Percentiles rank a stretch among this genome's conserved stretches.
phyloP scores from a whole-genome alignment of 768 basidiomycete species.

The Rhodotorula paludigena region DNA sequence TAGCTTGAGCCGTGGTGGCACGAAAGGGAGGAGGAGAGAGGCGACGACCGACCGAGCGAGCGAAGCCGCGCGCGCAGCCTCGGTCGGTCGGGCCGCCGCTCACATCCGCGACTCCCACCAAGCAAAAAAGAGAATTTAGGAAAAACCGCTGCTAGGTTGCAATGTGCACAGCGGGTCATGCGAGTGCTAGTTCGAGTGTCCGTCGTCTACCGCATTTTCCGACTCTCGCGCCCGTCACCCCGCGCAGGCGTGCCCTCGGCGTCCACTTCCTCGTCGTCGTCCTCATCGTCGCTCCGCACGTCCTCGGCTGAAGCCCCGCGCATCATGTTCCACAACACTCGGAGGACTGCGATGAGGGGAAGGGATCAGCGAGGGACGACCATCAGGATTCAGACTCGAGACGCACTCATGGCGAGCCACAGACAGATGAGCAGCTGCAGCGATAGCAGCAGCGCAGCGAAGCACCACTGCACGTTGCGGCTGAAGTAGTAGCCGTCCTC shows the following conservation, averaged over 20 bases:
- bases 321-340: constrained; percentile 75
- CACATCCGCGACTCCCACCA: not conserved
- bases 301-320: constrained; percentile 73
- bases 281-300: constrained; percentile 75
- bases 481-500: constrained; percentile 59
- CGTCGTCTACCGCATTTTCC: constrained; percentile 9
- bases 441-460: constrained; percentile 49
- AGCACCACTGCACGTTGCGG: constrained; percentile 51
- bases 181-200: too few relatives aligned
- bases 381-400: too few relatives aligned
- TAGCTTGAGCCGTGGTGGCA: constrained; percentile 36
- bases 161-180: not conserved
- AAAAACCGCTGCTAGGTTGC: not conserved
- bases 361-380: not conserved
- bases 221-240: not conserved
- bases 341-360: constrained; percentile 51
- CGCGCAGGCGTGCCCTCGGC: not conserved
- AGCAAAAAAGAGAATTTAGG: too few relatives aligned
- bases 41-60: constrained; percentile 40
- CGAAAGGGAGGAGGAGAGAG: constrained; percentile 34
- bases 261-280: constrained; percentile 19
- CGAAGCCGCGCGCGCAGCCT: not conserved
- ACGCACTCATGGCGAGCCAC: constrained; percentile 34
- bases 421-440: constrained; percentile 45
- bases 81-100: not conserved